phyloP scores from a whole-genome alignment of 169 alveolate genomes.

The Plasmodium knowlesi region DNA sequence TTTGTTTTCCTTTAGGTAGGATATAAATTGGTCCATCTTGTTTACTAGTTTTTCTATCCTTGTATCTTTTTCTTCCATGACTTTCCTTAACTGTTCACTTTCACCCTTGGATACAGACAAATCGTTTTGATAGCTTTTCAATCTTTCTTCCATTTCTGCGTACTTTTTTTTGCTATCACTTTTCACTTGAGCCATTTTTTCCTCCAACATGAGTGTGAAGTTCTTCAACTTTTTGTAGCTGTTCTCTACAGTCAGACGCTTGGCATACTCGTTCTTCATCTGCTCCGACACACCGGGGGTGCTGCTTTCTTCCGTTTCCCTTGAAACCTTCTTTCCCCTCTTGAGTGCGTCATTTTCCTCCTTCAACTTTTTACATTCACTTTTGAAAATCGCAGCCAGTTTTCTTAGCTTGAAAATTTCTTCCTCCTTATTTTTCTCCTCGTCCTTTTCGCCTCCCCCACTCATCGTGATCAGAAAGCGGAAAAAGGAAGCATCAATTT shows the following conservation, averaged over 20 bases:
- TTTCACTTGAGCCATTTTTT: constrained; percentile 20
- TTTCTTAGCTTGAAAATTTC: constrained; percentile 55
- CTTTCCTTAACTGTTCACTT: constrained; percentile 15
- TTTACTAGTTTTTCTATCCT: constrained; percentile 10
- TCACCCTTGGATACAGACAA: constrained; percentile 7
- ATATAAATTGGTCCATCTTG: constrained; percentile 32
- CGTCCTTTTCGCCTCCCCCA: not conserved
- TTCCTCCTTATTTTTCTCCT: constrained; percentile 24
- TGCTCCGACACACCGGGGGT: not conserved
- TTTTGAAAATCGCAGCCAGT: constrained; percentile 46
- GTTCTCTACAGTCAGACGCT: constrained; percentile 31
- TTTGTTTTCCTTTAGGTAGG: constrained; percentile 27
- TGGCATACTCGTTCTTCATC: constrained; percentile 17
- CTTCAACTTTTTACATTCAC: constrained; percentile 69
- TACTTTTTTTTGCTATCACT: constrained; percentile 16
- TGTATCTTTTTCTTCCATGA: constrained; percentile 24
- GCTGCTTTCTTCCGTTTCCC: not conserved
- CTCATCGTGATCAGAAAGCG: not conserved
- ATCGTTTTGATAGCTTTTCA: constrained; percentile 12
- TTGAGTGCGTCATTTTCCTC: constrained; percentile 56
- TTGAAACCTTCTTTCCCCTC: not conserved
- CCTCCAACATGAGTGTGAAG: constrained; percentile 59
- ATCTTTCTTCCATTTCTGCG: constrained; percentile 22
- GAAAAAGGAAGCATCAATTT: not conserved
- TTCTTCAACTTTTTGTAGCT: constrained; percentile 53